phyloP scores from a whole-genome alignment of 208 protist species.

The Leishmania martiniquensis region DNA sequence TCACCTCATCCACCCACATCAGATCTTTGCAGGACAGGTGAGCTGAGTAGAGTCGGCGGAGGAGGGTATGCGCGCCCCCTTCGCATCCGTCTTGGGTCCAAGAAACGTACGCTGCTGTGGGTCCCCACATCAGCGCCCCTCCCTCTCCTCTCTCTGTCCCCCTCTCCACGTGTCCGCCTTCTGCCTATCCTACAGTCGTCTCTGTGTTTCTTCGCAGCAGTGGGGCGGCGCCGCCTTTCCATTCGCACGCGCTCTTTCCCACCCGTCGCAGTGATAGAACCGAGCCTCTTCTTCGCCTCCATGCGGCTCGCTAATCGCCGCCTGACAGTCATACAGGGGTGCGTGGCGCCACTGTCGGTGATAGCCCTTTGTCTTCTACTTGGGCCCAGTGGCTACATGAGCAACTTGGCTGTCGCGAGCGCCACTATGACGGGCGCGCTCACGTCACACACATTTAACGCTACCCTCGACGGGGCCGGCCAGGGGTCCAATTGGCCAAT shows the following conservation, averaged over 20 bases:
- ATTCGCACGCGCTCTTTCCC: background rate
- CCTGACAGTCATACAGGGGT: background rate
- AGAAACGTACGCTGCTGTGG: background rate
- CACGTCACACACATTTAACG: conserved; percentile 41
- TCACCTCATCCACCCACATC: background rate
- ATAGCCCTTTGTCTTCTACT: background rate
- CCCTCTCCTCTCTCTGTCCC: background rate
- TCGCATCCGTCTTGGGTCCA: background rate
- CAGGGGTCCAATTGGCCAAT: conserved; percentile 38
- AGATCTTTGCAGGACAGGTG: background rate
- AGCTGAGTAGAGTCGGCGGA: background rate
- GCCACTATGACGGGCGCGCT: conserved; percentile 6
- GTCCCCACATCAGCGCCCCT: background rate
- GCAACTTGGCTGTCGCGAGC: background rate
- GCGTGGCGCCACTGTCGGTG: background rate
- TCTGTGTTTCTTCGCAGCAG: background rate
- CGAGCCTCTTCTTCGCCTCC: background rate
- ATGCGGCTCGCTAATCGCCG: background rate
- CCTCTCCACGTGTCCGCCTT: background rate
- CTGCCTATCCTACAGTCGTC: background rate
- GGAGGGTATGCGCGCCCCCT: background rate
- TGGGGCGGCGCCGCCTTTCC: background rate
- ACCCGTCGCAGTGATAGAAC: background rate
- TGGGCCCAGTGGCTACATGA: background rate
- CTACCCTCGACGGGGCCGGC: conserved; percentile 39